A percentile compares a stretch with the other conserved stretches of the same genome.
Evolutionary conservation across 208 protist species (phyloP).

Genomic region (Angomonas deanei): DNA sequence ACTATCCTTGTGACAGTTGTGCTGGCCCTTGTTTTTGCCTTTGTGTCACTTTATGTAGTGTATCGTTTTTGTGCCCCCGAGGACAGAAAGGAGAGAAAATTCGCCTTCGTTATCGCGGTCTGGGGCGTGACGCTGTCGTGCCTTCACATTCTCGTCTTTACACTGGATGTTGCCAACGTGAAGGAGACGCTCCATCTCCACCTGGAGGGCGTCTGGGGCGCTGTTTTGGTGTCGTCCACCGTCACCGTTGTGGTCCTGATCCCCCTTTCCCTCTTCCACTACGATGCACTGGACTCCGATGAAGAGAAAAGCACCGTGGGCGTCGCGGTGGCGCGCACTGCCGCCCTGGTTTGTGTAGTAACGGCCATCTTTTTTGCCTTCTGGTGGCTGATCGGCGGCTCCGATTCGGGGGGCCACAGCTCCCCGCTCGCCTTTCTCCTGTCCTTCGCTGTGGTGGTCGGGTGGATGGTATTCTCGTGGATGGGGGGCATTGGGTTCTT

Average conservation of each 20-base stretch:
- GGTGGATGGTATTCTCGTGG: conserved; percentile 84
- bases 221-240: conserved; percentile 15
- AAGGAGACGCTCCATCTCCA: conserved; percentile 16
- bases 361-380: not conserved
- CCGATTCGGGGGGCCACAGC: not conserved
- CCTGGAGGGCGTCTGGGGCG: conserved; percentile 21
- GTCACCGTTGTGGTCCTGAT: conserved; percentile 50
- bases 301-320: conserved; percentile 5
- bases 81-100: not conserved
- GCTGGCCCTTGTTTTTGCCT: not conserved
- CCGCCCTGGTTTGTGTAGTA: conserved; percentile 12
- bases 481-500: conserved; percentile 92
- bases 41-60: not conserved
- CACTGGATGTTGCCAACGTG: conserved; percentile 84
- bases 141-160: conserved; percentile 85
- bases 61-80: not conserved
- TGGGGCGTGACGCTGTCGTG: conserved; percentile 38
- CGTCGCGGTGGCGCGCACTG: conserved; percentile 8
- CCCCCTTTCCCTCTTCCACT: conserved; percentile 85
- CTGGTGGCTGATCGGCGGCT: not conserved
- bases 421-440: conserved; percentile 59
- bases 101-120: conserved; percentile 36
- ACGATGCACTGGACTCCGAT: conserved; percentile 80
- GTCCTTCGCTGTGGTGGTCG: conserved; percentile 47
- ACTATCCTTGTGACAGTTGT: not conserved